A percentile compares a stretch with the other conserved stretches of the same genome.
These are phyloP conservation scores for Epicoccum sorghinum DNA, from an alignment of 2,329 filamentous ascomycete species.

Conservation along the genomic window DNA sequence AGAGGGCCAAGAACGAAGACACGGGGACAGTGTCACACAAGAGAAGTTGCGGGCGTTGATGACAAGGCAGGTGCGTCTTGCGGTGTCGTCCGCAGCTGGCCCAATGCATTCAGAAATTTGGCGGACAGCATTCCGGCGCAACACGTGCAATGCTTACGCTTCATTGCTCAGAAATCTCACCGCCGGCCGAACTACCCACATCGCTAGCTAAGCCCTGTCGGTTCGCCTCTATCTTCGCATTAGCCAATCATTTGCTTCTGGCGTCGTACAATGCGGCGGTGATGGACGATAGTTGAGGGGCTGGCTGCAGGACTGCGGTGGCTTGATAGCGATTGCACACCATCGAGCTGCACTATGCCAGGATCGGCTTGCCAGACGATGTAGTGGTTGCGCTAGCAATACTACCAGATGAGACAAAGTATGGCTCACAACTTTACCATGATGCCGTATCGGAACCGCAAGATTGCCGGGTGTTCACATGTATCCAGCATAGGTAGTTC, in stretches of 20 bases:
- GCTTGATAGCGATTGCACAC: conserved; percentile 7
- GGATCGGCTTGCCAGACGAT: neutral
- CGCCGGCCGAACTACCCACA: conserved; percentile 14
- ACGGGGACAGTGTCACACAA: no score
- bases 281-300: conserved; percentile 3
- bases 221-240: neutral
- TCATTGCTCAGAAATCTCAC: conserved; percentile 11
- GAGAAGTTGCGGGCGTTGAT: no score
- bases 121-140: neutral
- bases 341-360: neutral
- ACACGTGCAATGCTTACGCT: conserved; percentile 21
- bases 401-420: neutral
- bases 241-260: conserved; percentile 1
- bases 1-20: no score
- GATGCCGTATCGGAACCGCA: neutral
- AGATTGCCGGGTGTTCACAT: neutral
- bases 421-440: neutral
- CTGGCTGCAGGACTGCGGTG: conserved; percentile 4
- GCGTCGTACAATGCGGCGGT: conserved; percentile 10
- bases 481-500: neutral
- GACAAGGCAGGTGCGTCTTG: neutral
- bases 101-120: neutral
- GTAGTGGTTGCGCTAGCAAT: neutral
- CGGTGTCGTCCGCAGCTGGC: conserved; percentile 5
- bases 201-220: conserved; percentile 12